A percentile compares a stretch with the other conserved stretches of the same genome.
phyloP scores from a whole-genome alignment of 495 filamentous ascomycete species.

The Aspergillus heteromorphus region DNA sequence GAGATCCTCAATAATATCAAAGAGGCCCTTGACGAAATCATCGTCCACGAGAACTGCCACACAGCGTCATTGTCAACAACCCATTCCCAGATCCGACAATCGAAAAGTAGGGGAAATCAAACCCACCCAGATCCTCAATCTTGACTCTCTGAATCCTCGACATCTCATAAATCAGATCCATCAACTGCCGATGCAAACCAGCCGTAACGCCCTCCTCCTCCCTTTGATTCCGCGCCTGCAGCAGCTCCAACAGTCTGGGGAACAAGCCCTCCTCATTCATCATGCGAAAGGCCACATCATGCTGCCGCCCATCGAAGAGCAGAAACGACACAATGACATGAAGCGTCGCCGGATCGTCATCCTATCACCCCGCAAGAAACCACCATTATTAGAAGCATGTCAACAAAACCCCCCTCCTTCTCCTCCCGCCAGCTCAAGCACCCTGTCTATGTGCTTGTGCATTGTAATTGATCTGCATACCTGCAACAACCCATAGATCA shows the following conservation, averaged over 20 bases:
- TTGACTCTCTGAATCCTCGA: constrained; percentile 82
- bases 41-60: constrained; percentile 65
- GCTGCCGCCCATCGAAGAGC: constrained; percentile 79
- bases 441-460: too few species aligned
- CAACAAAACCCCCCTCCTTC: constrained; percentile 42
- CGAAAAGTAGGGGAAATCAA: neutral
- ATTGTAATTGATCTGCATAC: too few species aligned
- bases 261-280: constrained; percentile 87
- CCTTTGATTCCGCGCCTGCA: constrained; percentile 52
- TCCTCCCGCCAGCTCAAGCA: too few species aligned
- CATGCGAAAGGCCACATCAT: constrained; percentile 73
- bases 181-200: constrained; percentile 69
- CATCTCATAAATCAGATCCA: constrained; percentile 96
- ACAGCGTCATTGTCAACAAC: constrained; percentile 13
- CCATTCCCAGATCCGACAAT: neutral
- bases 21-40: constrained; percentile 75
- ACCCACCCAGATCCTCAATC: constrained; percentile 68
- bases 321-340: constrained; percentile 81
- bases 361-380: constrained; percentile 36
- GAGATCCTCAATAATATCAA: constrained; percentile 80
- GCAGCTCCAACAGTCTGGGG: constrained; percentile 73
- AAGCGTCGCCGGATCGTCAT: constrained; percentile 74
- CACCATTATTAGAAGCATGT: constrained; percentile 54
- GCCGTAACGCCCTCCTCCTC: constrained; percentile 60
- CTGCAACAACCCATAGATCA: constrained; percentile 86